phyloP scores from a whole-genome alignment of 768 basidiomycete genomes.

The Psilocybe azurescens region DNA sequence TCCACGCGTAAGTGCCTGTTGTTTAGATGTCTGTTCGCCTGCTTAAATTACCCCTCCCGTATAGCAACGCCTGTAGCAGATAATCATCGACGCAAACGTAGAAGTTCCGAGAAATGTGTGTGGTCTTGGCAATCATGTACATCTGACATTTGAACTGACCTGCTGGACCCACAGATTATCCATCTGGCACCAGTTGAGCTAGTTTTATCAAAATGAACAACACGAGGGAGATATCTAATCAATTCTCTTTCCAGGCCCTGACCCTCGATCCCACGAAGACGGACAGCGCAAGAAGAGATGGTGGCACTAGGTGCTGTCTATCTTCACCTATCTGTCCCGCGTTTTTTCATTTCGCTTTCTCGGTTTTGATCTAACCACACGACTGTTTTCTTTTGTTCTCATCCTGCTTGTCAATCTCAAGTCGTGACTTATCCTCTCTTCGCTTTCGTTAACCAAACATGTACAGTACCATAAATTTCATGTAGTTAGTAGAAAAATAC shows the following conservation, averaged over 20 bases:
- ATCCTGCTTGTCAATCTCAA: background rate
- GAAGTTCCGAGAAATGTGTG: conserved; percentile 27
- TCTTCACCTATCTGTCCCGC: background rate
- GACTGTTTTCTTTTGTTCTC: background rate
- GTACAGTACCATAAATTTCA: background rate
- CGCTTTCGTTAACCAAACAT: background rate
- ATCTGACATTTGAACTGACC: conserved; percentile 10
- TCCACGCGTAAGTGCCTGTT: conserved; percentile 25
- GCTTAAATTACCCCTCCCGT: conserved; percentile 8
- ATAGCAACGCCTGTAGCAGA: conserved; percentile 16
- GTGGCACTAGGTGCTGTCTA: conserved; percentile 17
- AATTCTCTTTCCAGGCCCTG: conserved; percentile 16
- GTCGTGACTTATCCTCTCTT: background rate
- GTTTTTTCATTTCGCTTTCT: conserved; percentile 16
- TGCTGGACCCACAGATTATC: conserved; percentile 16
- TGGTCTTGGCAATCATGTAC: conserved; percentile 7
- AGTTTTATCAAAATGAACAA: conserved; percentile 3
- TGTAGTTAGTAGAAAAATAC: background rate
- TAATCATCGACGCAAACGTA: conserved; percentile 21
- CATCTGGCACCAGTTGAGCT: conserved; percentile 8
- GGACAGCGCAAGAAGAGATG: conserved; percentile 23
- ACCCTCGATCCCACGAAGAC: conserved; percentile 17
- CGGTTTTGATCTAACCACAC: background rate
- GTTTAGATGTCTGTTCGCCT: background rate
- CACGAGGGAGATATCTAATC: conserved; percentile 12